Percentiles rank a stretch among this genome's conserved stretches.
Evolutionary conservation across 2,329 filamentous ascomycete species (phyloP).

Genomic region (Talaromyces sp.): DNA sequence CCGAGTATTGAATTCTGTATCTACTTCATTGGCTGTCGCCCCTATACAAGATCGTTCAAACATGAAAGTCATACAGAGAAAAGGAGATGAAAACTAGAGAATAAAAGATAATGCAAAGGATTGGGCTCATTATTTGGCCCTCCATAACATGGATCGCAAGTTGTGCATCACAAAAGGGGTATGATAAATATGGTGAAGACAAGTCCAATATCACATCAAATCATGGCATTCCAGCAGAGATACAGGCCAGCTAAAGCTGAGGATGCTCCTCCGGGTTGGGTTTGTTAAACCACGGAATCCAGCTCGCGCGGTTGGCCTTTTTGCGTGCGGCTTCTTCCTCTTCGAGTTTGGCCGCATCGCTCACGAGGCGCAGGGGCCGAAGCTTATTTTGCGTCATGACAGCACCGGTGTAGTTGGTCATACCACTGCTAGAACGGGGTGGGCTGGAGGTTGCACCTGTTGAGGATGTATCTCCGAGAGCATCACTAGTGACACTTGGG

Average conservation of each 20-base stretch:
- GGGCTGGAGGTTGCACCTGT: constrained; percentile 55
- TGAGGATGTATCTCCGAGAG: constrained; percentile 48
- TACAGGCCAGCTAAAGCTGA: constrained; percentile 8
- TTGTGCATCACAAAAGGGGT: constrained; percentile 28
- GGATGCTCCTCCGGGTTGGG: constrained; percentile 30
- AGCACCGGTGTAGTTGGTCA: constrained; percentile 70
- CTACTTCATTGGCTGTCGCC: not conserved
- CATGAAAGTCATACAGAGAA: constrained; percentile 4
- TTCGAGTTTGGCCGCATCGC: constrained; percentile 44
- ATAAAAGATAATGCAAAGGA: constrained; percentile 14
- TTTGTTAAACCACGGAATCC: constrained; percentile 52
- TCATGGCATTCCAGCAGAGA: constrained; percentile 16
- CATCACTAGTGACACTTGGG: constrained; percentile 58
- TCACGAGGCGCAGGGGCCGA: constrained; percentile 79
- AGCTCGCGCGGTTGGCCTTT: constrained; percentile 50
- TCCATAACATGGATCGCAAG: constrained; percentile 24
- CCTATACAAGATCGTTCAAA: constrained; percentile 2
- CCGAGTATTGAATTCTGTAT: not conserved
- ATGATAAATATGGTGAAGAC: constrained; percentile 25
- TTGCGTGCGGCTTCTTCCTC: constrained; percentile 48
- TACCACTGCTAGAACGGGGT: constrained; percentile 66
- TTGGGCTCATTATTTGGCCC: constrained; percentile 16
- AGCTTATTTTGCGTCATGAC: constrained; percentile 71
- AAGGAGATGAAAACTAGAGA: not conserved
- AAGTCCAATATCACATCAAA: constrained; percentile 24